Evolutionary conservation across 2,329 filamentous ascomycete species (phyloP).

Genomic region (Macrophomina pseudophaseolina): DNA sequence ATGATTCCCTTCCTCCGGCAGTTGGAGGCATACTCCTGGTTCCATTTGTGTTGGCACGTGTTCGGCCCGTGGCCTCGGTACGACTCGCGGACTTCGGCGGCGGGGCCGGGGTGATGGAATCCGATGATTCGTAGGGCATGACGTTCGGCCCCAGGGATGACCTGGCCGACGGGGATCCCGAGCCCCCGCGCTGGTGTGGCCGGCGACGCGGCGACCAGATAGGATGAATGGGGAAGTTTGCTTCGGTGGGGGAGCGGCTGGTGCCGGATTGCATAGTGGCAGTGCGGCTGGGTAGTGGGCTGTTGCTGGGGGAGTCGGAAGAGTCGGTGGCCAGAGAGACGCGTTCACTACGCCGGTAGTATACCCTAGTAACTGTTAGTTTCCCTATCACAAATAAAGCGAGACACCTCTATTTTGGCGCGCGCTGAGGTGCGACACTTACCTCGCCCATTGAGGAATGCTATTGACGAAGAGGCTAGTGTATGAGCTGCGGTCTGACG

Average conservation of each 20-base stretch:
- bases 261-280: slow-evolving; percentile 44
- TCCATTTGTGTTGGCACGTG: slow-evolving; percentile 1
- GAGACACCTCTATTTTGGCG: not conserved
- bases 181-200: slow-evolving; percentile 34
- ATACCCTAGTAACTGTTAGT: slow-evolving; percentile 34
- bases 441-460: slow-evolving; percentile 47
- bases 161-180: not conserved
- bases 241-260: slow-evolving; percentile 44
- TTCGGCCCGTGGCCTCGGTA: not conserved
- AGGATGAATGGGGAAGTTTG: slow-evolving; percentile 40
- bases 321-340: slow-evolving; percentile 38
- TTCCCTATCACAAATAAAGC: not conserved
- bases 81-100: not conserved
- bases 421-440: slow-evolving; percentile 21
- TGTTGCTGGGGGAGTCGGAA: slow-evolving; percentile 28
- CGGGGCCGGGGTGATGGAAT: not conserved
- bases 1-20: not conserved
- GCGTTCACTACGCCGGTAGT: slow-evolving; percentile 45
- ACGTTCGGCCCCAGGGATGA: slow-evolving; percentile 4
- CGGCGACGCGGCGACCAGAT: slow-evolving; percentile 47
- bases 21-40: slow-evolving; percentile 19
- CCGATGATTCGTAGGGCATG: slow-evolving; percentile 15
- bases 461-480: slow-evolving; percentile 41
- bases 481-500: slow-evolving; percentile 24
- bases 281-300: slow-evolving; percentile 38